These are phyloP conservation scores for Didymella segeticola DNA, from an alignment of 2,329 filamentous ascomycete species.

Conservation along the genomic window DNA sequence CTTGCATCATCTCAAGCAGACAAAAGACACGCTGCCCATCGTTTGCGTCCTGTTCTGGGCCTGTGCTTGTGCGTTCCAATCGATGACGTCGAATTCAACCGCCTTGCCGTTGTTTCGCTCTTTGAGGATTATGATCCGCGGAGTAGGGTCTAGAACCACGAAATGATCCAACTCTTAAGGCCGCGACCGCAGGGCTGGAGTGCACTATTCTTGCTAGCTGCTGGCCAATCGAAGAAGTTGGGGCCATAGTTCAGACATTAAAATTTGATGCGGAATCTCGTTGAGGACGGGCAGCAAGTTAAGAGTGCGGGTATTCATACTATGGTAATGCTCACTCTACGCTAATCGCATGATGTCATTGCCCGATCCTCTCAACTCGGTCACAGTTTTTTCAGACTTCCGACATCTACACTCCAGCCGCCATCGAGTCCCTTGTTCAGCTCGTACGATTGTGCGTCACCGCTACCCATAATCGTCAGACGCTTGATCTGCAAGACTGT, in stretches of 20 bases:
- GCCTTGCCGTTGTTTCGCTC: slow-evolving; percentile 3
- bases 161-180: neutral
- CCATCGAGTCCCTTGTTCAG: slow-evolving; percentile 31
- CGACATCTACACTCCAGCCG: slow-evolving; percentile 30
- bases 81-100: slow-evolving; percentile 7
- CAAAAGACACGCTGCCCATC: neutral
- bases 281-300: neutral
- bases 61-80: neutral
- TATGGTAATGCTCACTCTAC: neutral
- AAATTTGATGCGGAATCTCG: neutral
- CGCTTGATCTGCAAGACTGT: slow-evolving; percentile 32
- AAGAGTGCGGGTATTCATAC: neutral
- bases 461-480: slow-evolving; percentile 30
- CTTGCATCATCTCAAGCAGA: neutral
- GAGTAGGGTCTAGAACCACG: slow-evolving; percentile 8
- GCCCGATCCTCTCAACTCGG: neutral
- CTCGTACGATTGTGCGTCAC: slow-evolving; percentile 28
- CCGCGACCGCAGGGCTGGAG: slow-evolving; percentile 1
- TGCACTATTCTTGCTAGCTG: neutral
- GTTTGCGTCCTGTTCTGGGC: slow-evolving; percentile 4
- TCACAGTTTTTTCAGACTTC: slow-evolving; percentile 10
- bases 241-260: neutral
- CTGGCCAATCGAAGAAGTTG: neutral
- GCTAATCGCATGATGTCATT: slow-evolving; percentile 11
- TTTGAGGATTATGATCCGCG: neutral